Evolutionary conservation across 164 flowering plant species (phyloP).

Genomic region (Umbellularia californica): DNA sequence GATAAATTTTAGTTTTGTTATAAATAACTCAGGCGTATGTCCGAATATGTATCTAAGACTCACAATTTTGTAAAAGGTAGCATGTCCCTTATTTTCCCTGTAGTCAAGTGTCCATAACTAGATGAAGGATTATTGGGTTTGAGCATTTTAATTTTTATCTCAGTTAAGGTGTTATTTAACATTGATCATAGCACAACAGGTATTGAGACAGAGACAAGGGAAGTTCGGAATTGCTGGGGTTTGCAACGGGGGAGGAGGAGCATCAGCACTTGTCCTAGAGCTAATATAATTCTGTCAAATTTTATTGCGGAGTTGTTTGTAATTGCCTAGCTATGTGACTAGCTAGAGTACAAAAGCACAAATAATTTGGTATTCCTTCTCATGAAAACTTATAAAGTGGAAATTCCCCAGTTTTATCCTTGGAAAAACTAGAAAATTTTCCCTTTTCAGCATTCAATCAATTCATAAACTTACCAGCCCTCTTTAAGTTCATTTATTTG

Average conservation of each 20-base stretch:
- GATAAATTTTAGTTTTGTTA: too few species aligned
- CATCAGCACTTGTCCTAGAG: slow-evolving; percentile 80
- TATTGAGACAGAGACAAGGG: slow-evolving; percentile 60
- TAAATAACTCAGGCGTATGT: too few species aligned
- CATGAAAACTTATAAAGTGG: too few species aligned
- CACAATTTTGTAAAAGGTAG: too few species aligned
- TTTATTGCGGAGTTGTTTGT: slow-evolving; percentile 9
- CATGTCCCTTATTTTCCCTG: too few species aligned
- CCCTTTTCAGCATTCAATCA: too few species aligned
- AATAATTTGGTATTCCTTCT: not conserved
- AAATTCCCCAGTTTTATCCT: too few species aligned
- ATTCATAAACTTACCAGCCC: too few species aligned
- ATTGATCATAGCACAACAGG: slow-evolving; percentile 33
- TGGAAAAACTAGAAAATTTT: too few species aligned
- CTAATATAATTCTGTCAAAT: slow-evolving; percentile 49
- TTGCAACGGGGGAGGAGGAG: slow-evolving; percentile 93
- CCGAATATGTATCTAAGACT: too few species aligned
- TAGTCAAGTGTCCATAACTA: too few species aligned
- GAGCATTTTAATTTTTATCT: not conserved
- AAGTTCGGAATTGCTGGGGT: slow-evolving; percentile 65
- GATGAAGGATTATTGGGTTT: not conserved
- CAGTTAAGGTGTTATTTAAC: not conserved
- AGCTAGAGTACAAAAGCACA: not conserved
- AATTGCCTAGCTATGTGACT: not conserved
- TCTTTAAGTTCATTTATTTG: too few species aligned